Conservation (phyloP, 1,139 yeast species). For the Cylindricascospora bacillispora region DNA sequence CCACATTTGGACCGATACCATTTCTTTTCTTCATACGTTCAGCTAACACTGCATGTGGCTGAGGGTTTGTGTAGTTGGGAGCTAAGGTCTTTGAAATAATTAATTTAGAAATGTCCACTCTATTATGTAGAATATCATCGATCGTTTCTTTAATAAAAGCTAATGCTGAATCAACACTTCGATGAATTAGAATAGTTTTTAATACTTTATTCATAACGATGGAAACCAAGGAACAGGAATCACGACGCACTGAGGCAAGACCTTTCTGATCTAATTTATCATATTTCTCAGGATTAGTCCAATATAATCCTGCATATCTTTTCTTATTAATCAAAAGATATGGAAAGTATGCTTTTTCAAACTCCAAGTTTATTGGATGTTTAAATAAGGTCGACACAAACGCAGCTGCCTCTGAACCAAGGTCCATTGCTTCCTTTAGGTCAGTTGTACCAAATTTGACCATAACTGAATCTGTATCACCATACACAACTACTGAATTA, state of each 20-base stretch:
- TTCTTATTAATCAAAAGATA: constrained; percentile 88
- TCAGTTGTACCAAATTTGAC: constrained; percentile 89
- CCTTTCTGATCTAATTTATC: constrained; percentile 99
- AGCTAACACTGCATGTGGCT: constrained; percentile 93
- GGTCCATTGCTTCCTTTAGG: constrained; percentile 69
- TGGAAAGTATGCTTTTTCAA: constrained; percentile 94
- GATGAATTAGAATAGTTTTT: constrained; percentile 71
- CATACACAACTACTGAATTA: constrained; percentile 88
- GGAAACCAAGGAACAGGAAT: constrained; percentile 88
- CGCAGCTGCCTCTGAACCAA: constrained; percentile 92
- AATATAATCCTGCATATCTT: constrained; percentile 91
- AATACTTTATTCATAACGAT: constrained; percentile 87
- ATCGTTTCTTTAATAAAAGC: constrained; percentile 75
- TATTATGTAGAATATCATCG: constrained; percentile 79
- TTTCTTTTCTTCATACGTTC: constrained; percentile 95
- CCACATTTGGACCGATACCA: constrained; percentile 91
- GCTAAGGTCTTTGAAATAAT: constrained; percentile 92
- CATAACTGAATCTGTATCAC: constrained; percentile 99
- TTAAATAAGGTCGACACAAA: constrained; percentile 67
- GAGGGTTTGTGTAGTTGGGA: constrained; percentile 88
- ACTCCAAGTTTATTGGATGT: constrained; percentile 85
- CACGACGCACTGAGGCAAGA: constrained; percentile 95
- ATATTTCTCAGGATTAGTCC: constrained; percentile 83
- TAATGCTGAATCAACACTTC: constrained; percentile 85
- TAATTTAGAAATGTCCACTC: constrained; percentile 83